Evolutionary conservation across 805 yeast species (phyloP), one percentile per base, ranked within the genome.

Genomic region (Myxozyma sirexii): DNA sequence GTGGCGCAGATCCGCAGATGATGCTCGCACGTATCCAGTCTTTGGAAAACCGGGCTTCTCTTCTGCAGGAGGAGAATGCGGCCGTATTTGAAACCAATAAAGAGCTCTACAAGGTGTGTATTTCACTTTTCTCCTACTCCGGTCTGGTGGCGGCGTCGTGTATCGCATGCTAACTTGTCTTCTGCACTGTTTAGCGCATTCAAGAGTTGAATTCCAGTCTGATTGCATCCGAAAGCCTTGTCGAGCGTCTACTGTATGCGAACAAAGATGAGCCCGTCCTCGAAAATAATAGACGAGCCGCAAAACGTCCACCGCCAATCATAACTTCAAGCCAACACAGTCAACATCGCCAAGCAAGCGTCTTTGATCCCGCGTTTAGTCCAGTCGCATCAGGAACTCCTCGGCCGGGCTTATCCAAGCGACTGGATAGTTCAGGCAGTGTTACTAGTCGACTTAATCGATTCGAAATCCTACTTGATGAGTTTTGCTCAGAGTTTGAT

Each of bases 381-480:
- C 35, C 53, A 10, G 19, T 35, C 23, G 26, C 46, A 3, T 19
- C 55, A 15, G 17, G 46, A 17, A 19, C 47, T 10, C 41, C 55
- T 7, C 42, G 44, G n/a, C 54, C 54, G 33, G 33, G 8, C 4
- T 29, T 23, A 13, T 12, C 35, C 4, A 21, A 38, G 23, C 35
- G 45, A n/a, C 24, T 33, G 37, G 26, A 38, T 29, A 42, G 57
- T 17, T 24, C 47, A 13, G 41, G 59, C 26, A 57, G 57, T 33
- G 45, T 61, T 37, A 61, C 62, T 12, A 54, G 59, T 27, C 43
- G 57, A 17, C 41, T 61, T 5, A 62, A 54, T 33, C 57, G 66
- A 21, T 62, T 62, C 37, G 64, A 62, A 46, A 60, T 62, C 19
- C n/a, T 62, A n/a, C 54, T 59, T 12, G 65, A 62, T 31, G 63